Percentiles rank a stretch among this genome's conserved stretches.
phyloP scores from a whole-genome alignment of 2,329 filamentous ascomycete species.

The Sarocladium strictum region DNA sequence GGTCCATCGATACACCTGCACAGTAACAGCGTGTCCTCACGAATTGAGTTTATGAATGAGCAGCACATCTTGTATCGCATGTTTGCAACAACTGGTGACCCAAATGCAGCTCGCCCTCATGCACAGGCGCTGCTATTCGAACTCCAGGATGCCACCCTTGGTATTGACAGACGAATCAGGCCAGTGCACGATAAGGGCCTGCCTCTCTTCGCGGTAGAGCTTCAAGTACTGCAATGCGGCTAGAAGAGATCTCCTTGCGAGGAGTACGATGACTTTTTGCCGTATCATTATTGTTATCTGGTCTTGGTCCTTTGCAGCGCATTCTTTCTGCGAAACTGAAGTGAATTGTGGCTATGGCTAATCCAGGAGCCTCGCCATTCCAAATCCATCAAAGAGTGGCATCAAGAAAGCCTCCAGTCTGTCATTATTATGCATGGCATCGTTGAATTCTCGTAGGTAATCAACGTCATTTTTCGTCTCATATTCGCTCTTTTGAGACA shows the following conservation, averaged over 20 bases:
- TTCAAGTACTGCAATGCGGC: background rate
- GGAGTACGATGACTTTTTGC: background rate
- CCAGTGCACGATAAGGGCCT: background rate
- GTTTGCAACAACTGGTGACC: background rate
- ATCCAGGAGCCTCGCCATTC: constrained; percentile 32
- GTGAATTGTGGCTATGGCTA: constrained; percentile 18
- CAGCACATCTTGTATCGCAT: background rate
- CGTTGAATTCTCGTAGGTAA: constrained; percentile 29
- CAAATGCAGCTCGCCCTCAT: background rate
- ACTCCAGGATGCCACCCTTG: background rate
- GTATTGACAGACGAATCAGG: background rate
- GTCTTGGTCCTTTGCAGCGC: too few species aligned
- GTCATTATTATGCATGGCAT: constrained; percentile 22
- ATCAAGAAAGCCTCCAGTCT: constrained; percentile 34
- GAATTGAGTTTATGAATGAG: background rate
- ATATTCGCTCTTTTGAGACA: constrained; percentile 15
- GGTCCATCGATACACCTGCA: background rate
- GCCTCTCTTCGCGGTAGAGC: background rate
- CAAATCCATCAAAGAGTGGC: constrained; percentile 37
- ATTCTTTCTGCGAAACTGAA: too few species aligned
- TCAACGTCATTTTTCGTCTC: constrained; percentile 18
- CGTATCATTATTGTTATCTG: too few species aligned
- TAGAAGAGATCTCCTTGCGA: background rate
- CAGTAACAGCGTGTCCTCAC: background rate
- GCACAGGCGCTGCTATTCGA: background rate